Percentiles rank a stretch among this genome's conserved stretches.
Evolutionary conservation across 345 rosid species (phyloP).

Genomic region (Rhodamnia rubescens): DNA sequence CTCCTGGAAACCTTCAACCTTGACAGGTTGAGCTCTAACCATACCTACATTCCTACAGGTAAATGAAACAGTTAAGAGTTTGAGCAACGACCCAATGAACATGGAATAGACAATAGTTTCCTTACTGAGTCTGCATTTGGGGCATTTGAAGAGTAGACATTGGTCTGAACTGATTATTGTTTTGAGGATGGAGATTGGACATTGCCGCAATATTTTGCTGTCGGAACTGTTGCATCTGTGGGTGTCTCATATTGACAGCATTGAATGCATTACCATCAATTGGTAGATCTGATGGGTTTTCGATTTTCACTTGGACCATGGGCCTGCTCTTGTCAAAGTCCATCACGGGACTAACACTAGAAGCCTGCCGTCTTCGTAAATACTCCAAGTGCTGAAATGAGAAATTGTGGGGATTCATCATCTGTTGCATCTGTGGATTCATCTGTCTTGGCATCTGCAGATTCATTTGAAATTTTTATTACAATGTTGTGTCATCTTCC

Average conservation of each 20-base stretch:
- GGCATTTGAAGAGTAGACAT: conserved; percentile 58
- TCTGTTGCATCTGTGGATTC: conserved; percentile 74
- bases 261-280: conserved; percentile 52
- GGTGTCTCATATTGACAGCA: conserved; percentile 41
- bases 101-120: not conserved
- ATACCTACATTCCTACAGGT: conserved; percentile 48
- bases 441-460: conserved; percentile 58
- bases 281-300: conserved; percentile 55
- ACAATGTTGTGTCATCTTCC: not conserved
- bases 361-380: conserved; percentile 45
- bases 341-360: conserved; percentile 48
- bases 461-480: conserved; percentile 2
- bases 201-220: conserved; percentile 66
- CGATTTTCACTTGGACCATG: conserved; percentile 69
- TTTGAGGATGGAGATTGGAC: conserved; percentile 50
- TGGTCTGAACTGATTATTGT: conserved; percentile 63
- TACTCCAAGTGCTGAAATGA: conserved; percentile 54
- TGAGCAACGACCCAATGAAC: not conserved
- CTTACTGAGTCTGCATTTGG: conserved; percentile 77
- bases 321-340: conserved; percentile 72
- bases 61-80: conserved; percentile 1
- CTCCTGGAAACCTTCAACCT: conserved; percentile 90
- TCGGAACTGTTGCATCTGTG: conserved; percentile 46
- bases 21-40: conserved; percentile 76
- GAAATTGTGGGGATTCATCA: conserved; percentile 42